Percentiles rank a stretch among this genome's conserved stretches.
Evolutionary conservation across 345 rosid genomes (phyloP).

Genomic region (Sapria himalayana): DNA sequence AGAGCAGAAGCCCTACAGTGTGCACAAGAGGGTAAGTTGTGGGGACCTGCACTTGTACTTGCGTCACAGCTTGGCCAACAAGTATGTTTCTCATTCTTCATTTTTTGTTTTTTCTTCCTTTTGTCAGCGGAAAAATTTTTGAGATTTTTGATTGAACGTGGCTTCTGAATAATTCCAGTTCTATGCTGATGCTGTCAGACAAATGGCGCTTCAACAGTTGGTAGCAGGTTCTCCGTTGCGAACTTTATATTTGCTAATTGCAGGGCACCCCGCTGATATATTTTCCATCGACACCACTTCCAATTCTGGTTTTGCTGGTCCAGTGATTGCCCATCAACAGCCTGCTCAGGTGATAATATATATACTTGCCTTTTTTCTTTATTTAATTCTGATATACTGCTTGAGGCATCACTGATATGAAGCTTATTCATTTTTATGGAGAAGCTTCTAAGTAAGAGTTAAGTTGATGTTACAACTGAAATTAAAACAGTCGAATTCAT

Average conservation of each 20-base stretch:
- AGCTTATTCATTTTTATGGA: too few relatives aligned
- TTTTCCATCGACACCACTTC: conserved; percentile 26
- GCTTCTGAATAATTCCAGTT: conserved; percentile 31
- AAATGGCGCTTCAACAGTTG: conserved; percentile 87
- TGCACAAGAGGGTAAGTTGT: conserved; percentile 89
- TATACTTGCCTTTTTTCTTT: background rate
- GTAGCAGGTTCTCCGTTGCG: conserved; percentile 91
- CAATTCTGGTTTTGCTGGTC: conserved; percentile 18
- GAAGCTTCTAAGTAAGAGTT: too few relatives aligned
- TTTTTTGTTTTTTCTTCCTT: conserved; percentile 1
- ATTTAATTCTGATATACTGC: too few relatives aligned
- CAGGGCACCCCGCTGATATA: conserved; percentile 91
- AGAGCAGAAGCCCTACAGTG: conserved; percentile 60
- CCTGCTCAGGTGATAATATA: conserved; percentile 34
- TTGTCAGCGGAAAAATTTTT: background rate
- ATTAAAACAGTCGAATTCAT: too few relatives aligned
- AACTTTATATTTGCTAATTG: conserved; percentile 85
- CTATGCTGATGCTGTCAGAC: conserved; percentile 80
- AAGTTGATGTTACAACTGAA: too few relatives aligned
- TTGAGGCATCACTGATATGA: too few relatives aligned
- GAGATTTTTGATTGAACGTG: conserved; percentile 5
- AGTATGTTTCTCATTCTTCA: conserved; percentile 23
- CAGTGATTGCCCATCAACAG: conserved; percentile 19
- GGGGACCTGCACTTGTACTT: conserved; percentile 98
- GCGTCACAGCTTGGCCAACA: conserved; percentile 91